Evolutionary conservation across 768 basidiomycete genomes (phyloP), one percentile per base, ranked within the genome.

Genomic region (Termitomyces bulborhizus): DNA sequence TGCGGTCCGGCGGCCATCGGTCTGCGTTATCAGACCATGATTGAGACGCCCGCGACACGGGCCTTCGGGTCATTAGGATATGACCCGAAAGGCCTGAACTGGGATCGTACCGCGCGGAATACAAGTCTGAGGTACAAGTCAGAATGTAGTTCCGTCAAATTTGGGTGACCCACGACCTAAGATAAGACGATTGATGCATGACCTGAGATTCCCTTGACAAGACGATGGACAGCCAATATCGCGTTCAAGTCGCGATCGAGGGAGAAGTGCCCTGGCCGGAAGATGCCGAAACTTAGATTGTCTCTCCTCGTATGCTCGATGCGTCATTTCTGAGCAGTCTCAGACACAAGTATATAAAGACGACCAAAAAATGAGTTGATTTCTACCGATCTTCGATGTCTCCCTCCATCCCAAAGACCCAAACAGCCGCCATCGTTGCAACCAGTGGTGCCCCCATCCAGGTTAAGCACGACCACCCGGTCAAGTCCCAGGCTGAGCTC

Each of bases 401-500:
- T 46, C 46, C 47, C 31, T 40, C 16, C 15, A 73, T 76, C 47
- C 78, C 78, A 15, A 67, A 70, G 51, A 68, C 63, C 6, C 76
- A 78, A 41, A 74, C 65, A 13, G 77, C 74, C 29, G 78, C 78
- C 51, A 66, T 80, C 51, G 68, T 80, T 40, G 61, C 68, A 7
- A 55, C 60, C 24, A 62, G 67, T 16, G 75, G 75, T 31, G 63
- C 61, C 3, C 31, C 56, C 18, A 72, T 78, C 26, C 58, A 73
- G 50, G 66, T 79, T 41, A 68, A 68, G 49, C 54, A 65, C 41
- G 77, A 85, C 63, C 65, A 77, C 54, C 85, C 81, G n/a, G 84
- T 89, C 60, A 78, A 69, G 51, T 71, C 74, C 45, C 77, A 76
- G 8, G 69, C 73, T 16, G 73, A 84, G 3, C 85, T 88, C 65